Base-by-base conservation (phyloP, 2,329 filamentous ascomycete genomes). In the Ophidiomyces ophidiicola region DNA sequence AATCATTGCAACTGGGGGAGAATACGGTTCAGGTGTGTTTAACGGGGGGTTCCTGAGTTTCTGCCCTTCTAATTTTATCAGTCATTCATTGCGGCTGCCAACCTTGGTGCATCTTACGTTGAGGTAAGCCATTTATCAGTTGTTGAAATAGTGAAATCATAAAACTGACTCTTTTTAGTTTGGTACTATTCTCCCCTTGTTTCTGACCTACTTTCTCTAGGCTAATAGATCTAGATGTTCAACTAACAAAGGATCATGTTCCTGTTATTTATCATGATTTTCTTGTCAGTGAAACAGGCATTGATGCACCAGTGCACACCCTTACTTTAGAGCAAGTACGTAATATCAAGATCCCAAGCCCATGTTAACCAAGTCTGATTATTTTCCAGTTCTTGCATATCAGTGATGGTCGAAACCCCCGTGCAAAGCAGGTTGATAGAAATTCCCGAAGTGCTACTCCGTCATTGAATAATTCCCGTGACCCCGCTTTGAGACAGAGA, bases 231-330 rank as follows among this genome's bases (percentile, higher is more conserved):
- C 79, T 82, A 53, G 90, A 98, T 56, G 90, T 98, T 0, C 90
- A 98, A 57, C 68, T 98, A 26, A 98, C 90, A n/a, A 98, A 98
- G 55, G 90, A 98, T 56, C 86, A 92, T 52, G 86, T 98, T 1
- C 90, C 90, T 0, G 88, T 98, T 48, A 94, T 98, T 53, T 98
- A 98, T 56, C 90, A 98, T 56, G 90, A 98, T 59, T 98, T 98
- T 54, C 70, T 96, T 10, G 90, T 98, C 57, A 94, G 86, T 55
- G 90, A 98, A 62, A 96, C 90, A 0, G 90, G 92, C 6, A 90
- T 94, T 39, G 90, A 98, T 55, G 90, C 90, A 0, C 90, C 90
- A 0, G 88, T 98, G 1, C 90, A 98, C 56, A 93, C 85, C 0
- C 68, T 98, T 47, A 98, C 90, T 0, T 66, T 96, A 3, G 88